Percentiles rank a stretch among this genome's conserved stretches.
Conservation (phyloP, 257 asterid genomes). For the Primulina eburnea region DNA sequence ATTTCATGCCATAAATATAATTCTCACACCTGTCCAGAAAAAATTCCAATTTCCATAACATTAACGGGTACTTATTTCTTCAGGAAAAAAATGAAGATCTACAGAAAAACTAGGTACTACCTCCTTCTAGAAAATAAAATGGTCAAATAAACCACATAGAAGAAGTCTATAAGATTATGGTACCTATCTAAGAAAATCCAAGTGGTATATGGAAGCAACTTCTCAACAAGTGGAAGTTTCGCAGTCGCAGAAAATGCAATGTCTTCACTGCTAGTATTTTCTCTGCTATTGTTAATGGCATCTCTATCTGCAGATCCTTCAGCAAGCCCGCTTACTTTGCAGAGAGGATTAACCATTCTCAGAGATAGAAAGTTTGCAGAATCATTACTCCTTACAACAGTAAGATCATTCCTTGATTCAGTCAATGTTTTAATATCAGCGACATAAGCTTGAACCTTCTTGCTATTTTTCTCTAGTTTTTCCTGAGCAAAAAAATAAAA, state of each 20-base stretch:
- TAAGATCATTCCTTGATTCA: constrained; percentile 46
- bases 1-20: constrained; percentile 18
- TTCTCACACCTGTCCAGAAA: not conserved
- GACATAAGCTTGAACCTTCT: constrained; percentile 44
- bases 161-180: constrained; percentile 12
- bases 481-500: constrained; percentile 40
- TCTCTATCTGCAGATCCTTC: constrained; percentile 65
- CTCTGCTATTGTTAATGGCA: constrained; percentile 36
- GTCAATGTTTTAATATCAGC: constrained; percentile 46
- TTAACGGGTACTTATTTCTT: not conserved
- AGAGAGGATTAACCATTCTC: constrained; percentile 64
- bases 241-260: constrained; percentile 53
- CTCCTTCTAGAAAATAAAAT: constrained; percentile 1
- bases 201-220: constrained; percentile 81
- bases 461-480: constrained; percentile 51
- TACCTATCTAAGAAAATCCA: constrained; percentile 91
- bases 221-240: constrained; percentile 66
- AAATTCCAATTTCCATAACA: constrained; percentile 9
- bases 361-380: constrained; percentile 54
- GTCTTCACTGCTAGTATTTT: constrained; percentile 49
- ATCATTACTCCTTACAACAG: constrained; percentile 31
- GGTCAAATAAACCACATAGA: constrained; percentile 7
- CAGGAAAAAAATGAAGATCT: not conserved
- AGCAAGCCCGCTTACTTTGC: constrained; percentile 44
- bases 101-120: constrained; percentile 9